These are phyloP conservation scores for Pichia eremophila DNA, from an alignment of 805 yeast species.

Conservation along the genomic window DNA sequence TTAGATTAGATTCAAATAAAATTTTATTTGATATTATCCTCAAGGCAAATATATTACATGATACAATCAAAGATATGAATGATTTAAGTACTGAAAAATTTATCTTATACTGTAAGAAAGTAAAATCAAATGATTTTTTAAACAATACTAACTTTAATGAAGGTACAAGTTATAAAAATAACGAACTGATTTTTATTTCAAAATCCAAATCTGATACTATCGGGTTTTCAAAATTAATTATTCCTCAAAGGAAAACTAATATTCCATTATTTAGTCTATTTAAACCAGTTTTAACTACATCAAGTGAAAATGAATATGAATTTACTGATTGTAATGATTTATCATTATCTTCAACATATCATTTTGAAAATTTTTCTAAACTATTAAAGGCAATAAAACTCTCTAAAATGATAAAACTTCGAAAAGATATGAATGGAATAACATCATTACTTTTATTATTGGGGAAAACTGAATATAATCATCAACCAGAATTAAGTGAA, in stretches of 20 bases:
- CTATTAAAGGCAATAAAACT: constrained; percentile 38
- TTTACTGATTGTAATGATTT: constrained; percentile 8
- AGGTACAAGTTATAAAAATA: constrained; percentile 15
- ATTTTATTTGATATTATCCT: constrained; percentile 43
- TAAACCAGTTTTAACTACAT: constrained; percentile 10
- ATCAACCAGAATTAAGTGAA: background rate
- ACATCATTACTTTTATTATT: constrained; percentile 23
- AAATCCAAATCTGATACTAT: constrained; percentile 47
- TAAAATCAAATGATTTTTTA: constrained; percentile 1
- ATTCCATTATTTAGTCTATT: constrained; percentile 49
- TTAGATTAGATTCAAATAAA: constrained; percentile 30
- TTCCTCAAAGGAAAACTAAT: constrained; percentile 54
- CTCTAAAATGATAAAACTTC: constrained; percentile 44
- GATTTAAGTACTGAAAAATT: constrained; percentile 45
- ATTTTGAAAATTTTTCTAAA: constrained; percentile 38
- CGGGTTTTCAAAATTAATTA: constrained; percentile 56
- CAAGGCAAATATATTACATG: constrained; percentile 42
- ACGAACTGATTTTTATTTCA: constrained; percentile 47
- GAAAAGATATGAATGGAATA: constrained; percentile 43
- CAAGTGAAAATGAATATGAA: constrained; percentile 3
- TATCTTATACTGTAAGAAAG: constrained; percentile 34
- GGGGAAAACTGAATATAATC: constrained; percentile 10
- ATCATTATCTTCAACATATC: constrained; percentile 38
- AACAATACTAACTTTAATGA: no score
- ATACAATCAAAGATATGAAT: constrained; percentile 46